Evolutionary conservation across 169 alveolate genomes (phyloP), one percentile per base, ranked within the genome.

Genomic region (Eimeria sp.): DNA sequence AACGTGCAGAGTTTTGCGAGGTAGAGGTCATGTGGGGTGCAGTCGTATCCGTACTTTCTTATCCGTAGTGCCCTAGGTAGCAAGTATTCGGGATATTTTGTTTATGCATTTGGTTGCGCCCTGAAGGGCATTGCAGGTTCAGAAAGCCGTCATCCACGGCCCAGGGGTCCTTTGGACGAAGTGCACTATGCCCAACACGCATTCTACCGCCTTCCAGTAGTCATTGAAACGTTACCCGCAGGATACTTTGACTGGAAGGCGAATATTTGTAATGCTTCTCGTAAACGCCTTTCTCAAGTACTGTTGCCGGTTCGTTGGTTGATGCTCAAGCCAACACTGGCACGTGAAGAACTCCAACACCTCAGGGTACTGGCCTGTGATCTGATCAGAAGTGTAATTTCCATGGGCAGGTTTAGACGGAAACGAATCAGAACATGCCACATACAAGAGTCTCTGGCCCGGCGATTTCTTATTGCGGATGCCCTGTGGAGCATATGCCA

Each of bases 401-500:
- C 65, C 25, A 14, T 22, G 72, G 49, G 45, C 47, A 22, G 49
- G 4, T 4, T 5, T 18, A 30, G 25, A 27, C 18, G 25, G 45
- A 10, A 18, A 5, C 0, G 3, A 11, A 14, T 54, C 9, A 47
- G 34, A n/a, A 7, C 72, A 3, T 25, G 65, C 13, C 72, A 49
- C 89, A 49, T 27, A 10, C 49, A 27, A 22, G 49, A 51, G 5
- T 13, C 72, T 7, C 13, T 47, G 70, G 49, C 27, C 57, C 89
- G 72, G 11, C 70, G 89, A 5, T 80, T 80, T 49, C 70, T 80
- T 49, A 54, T 80, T n/a, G 47, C 49, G 45, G 70, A 80, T 80
- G 25, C 30, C 89, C 51, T 80, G 49, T 80, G 89, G 89, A 40
- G 89, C 45, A 80, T 80, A 51, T 49, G 72, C 43, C 16, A 51